phyloP scores from a whole-genome alignment of 306 rosid species.

The Malus sieversii region DNA sequence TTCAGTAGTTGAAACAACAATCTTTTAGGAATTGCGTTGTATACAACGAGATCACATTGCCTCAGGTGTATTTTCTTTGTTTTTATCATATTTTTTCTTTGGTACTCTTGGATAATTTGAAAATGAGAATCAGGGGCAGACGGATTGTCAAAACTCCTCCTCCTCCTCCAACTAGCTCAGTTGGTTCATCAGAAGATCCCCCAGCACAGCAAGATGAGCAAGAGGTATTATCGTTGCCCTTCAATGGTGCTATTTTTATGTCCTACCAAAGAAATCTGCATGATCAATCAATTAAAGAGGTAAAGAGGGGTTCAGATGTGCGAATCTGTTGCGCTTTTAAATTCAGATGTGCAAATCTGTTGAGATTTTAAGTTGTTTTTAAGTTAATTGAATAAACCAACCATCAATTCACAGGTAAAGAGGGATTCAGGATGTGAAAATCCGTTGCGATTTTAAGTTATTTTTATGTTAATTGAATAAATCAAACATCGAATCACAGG shows the following conservation, averaged over 20 bases:
- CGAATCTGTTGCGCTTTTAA: too few relatives aligned
- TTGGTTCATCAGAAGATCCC: neutral
- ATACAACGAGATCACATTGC: neutral
- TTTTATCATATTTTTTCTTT: neutral
- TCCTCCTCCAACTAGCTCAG: neutral
- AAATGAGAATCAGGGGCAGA: neutral
- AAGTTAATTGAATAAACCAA: neutral
- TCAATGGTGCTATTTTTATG: neutral
- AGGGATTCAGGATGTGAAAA: neutral
- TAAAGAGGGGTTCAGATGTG: neutral
- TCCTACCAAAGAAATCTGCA: neutral
- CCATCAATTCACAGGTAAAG: neutral
- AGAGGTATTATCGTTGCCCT: conserved; percentile 5
- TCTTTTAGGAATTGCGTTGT: neutral
- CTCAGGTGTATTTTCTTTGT: neutral
- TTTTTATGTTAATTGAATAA: too few relatives aligned
- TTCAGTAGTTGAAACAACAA: neutral
- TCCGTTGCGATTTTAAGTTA: neutral
- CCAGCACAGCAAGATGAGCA: conserved; percentile 2
- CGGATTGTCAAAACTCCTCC: neutral
- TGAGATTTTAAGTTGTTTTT: neutral
- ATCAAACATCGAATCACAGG: too few relatives aligned
- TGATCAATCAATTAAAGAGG: neutral
- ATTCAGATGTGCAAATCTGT: neutral
- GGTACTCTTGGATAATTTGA: neutral